phyloP scores from a whole-genome alignment of 2,329 filamentous ascomycete species.

The Phaeosphaeriaceae sp. region DNA sequence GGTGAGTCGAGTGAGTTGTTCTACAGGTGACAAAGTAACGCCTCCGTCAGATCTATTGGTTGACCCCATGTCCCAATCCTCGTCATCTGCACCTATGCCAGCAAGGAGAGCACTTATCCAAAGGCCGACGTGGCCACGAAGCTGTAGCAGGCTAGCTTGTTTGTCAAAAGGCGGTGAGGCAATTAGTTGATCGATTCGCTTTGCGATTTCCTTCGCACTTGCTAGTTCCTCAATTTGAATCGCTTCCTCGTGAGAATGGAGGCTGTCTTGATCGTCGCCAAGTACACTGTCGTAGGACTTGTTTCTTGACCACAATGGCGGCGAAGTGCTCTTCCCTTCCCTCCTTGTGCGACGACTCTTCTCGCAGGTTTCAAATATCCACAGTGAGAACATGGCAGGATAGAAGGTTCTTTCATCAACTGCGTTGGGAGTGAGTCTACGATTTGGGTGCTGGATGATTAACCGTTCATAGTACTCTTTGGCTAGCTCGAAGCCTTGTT shows the following conservation, averaged over 20 bases:
- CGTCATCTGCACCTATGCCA: constrained; percentile 18
- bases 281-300: constrained; percentile 17
- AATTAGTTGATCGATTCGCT: constrained; percentile 74
- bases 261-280: constrained; percentile 10
- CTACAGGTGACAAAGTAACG: constrained; percentile 1
- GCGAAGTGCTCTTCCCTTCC: constrained; percentile 3
- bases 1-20: constrained; percentile 18
- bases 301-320: constrained; percentile 15
- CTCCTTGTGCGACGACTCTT: constrained; percentile 58
- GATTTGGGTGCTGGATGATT: constrained; percentile 72
- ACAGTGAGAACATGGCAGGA: constrained; percentile 78
- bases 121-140: constrained; percentile 75
- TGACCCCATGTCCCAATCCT: constrained; percentile 22
- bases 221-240: constrained; percentile 61
- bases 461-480: constrained; percentile 78
- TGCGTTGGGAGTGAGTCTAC: constrained; percentile 66
- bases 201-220: constrained; percentile 67
- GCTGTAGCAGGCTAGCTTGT: constrained; percentile 68
- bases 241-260: constrained; percentile 28
- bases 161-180: constrained; percentile 73
- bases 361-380: constrained; percentile 76
- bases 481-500: constrained; percentile 62
- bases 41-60: constrained; percentile 2
- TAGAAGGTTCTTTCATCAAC: constrained; percentile 78
- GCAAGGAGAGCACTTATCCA: constrained; percentile 75